Evolutionary conservation across 2,329 filamentous ascomycete genomes (phyloP).

Genomic region (Penicillium rolfsii): DNA sequence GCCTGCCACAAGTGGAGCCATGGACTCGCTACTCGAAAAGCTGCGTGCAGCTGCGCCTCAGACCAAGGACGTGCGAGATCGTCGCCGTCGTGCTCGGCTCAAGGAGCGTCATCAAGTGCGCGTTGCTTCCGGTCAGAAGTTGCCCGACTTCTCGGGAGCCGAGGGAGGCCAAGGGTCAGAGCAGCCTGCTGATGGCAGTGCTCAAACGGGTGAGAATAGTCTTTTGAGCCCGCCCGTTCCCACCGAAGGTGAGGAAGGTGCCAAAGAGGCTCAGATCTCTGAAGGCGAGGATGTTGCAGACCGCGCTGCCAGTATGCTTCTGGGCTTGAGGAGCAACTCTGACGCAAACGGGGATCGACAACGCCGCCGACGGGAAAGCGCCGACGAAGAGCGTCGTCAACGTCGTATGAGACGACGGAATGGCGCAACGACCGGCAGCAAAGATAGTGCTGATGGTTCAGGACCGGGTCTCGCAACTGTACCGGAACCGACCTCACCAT

Average conservation of each 20-base stretch:
- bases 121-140: constrained; percentile 83
- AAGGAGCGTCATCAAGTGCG: constrained; percentile 91
- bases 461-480: constrained; percentile 31
- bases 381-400: constrained; percentile 74
- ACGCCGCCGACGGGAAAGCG: constrained; percentile 70
- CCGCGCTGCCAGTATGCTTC: constrained; percentile 78
- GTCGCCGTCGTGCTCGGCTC: constrained; percentile 80
- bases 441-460: constrained; percentile 41
- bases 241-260: constrained; percentile 40
- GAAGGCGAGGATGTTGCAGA: constrained; percentile 77
- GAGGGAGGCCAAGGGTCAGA: constrained; percentile 62
- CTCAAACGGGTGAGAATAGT: constrained; percentile 39
- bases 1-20: constrained; percentile 79
- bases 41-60: constrained; percentile 90
- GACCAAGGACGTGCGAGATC: constrained; percentile 83
- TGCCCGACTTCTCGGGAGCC: constrained; percentile 66
- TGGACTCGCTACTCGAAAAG: constrained; percentile 96
- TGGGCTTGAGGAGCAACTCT: constrained; percentile 72
- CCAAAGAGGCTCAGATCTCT: constrained; percentile 43
- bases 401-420: constrained; percentile 69
- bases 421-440: constrained; percentile 45
- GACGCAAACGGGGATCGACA: constrained; percentile 62
- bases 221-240: constrained; percentile 56
- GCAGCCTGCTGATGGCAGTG: constrained; percentile 44
- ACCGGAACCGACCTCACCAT: constrained; percentile 38